A percentile compares a stretch with the other conserved stretches of the same genome.
Evolutionary conservation across 1,284 basidiomycete genomes (phyloP).

Genomic region (Ceraceosorus guamensis): DNA sequence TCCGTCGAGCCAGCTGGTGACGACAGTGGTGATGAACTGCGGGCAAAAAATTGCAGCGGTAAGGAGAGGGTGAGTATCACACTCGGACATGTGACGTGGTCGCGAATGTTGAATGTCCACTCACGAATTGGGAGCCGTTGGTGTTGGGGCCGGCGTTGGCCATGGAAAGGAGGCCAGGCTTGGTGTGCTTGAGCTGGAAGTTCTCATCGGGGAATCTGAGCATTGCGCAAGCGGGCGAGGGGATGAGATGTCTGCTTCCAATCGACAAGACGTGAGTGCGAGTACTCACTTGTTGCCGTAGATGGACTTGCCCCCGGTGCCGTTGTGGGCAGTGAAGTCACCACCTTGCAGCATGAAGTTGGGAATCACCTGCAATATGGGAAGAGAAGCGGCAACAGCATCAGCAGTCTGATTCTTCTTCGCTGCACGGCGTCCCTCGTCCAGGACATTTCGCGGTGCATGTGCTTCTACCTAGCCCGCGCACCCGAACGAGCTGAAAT

Average conservation of each 20-base stretch:
- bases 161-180: constrained; percentile 27
- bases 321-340: constrained; percentile 57
- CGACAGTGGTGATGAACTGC: constrained; percentile 43
- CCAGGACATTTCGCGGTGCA: background rate
- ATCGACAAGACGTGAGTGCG: background rate
- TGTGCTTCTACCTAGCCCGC: background rate
- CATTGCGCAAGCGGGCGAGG: background rate
- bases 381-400: no score
- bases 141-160: constrained; percentile 37
- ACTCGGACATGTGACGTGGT: background rate
- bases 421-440: no score
- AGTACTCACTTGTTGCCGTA: constrained; percentile 39
- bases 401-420: no score
- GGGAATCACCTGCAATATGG: constrained; percentile 65
- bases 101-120: background rate
- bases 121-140: constrained; percentile 35
- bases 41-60: constrained; percentile 15
- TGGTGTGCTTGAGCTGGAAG: constrained; percentile 36
- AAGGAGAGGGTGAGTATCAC: no score
- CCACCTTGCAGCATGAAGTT: constrained; percentile 64
- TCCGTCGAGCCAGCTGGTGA: constrained; percentile 31
- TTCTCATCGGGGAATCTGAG: constrained; percentile 32
- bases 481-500: background rate
- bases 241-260: no score
- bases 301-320: constrained; percentile 48